Evolutionary conservation across 2,329 filamentous ascomycete species (phyloP), one percentile per base, ranked within the genome.

Genomic region (Colletotrichum sp.): DNA sequence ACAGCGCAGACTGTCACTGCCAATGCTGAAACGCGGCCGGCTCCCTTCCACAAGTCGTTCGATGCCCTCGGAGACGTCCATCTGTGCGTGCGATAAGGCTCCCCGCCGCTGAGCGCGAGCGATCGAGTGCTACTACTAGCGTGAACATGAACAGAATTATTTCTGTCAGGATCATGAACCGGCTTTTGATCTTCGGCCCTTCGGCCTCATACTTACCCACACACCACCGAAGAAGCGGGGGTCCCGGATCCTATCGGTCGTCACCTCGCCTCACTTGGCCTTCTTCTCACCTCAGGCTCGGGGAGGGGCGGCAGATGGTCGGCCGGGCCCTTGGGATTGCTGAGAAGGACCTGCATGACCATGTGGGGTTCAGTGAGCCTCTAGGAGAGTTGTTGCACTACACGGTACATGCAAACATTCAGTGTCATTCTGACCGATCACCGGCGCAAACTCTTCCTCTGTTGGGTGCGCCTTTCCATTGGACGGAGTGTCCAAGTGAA

Each of bases 11-110:
- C 34, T 65, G 28, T 49, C 70, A 76, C 44, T n/a, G 30, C 49
- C 65, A 34, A 74, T 74, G 74, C 71, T 74, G 74, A 74, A 76
- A 76, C 74, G 49, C 49, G 74, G 39, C 71, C 65, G 71, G 70
- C 65, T 52, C 44, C 71, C 55, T 32, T 68, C 32, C 71, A 60
- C 24, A 34, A 65, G 63, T 68, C n/a, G 55, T 68, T 76, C 73
- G 64, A 73, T 73, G 57, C 57, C 44, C 28, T 76, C 73, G 73
- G 63, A 59, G 44, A 69, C 32, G 21, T 49, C 74, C 64, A 64
- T 34, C 44, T 60, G 64, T 44, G 21, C 39, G n/a, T 52, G 21
- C 65, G 68, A 71, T 39, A 65, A 71, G 68, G 36, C 34, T 52
- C 57, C 24, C 32, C 57, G n/a, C 57, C 67, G 24, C 10, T 28